Evolutionary conservation across 805 yeast species (phyloP), one percentile per base, ranked within the genome.

Genomic region (Metschnikowia henanensis): DNA sequence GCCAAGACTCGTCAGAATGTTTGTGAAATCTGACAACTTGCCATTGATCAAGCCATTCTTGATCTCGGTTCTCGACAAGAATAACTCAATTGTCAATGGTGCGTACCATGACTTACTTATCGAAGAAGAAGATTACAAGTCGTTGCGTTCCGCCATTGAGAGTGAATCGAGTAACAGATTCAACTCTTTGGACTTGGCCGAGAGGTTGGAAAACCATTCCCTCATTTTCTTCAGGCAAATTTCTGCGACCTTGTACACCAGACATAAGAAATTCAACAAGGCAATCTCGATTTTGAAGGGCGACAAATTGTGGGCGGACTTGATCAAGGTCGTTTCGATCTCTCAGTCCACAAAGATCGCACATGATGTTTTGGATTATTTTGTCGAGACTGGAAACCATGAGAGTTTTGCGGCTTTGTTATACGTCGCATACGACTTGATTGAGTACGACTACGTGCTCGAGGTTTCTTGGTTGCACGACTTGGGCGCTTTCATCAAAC

Each of bases 1-100:
- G 56, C 87, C 96, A 60, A 84, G 97, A 71, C 96, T 92, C 44
- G 96, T 94, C 34, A 81, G 92, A 62, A 85, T 94, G 73, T 94
- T 94, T 77, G 87, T 87, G 59, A 89, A 89, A 69, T 86, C 96
- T 37, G 98, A 94, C 67, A 92, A 94, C 72, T 77, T 94, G 66
- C 99, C 99, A 55, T 77, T 94, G 76, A 85, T 94, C 68, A 91
- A 92, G 72, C 94, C 97, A 55, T 94, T 94, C 75, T 78, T 94
- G 66, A 86, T 91, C 47, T 86, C 92, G 32, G 97, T 94, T 12
- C 81, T 91, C 67, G 86, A 82, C 39, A 91, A 89, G 76, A 94
- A 94, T 73, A 83, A 87, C 62, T 81, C 92, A 13, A 83, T 90
- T 48, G 97, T 94, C 34, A 94, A 94, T 70, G 83, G 84, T 58